Evolutionary conservation across 306 rosid genomes (phyloP), one percentile per base, ranked within the genome.

Genomic region (Vigna reflexopilosa): DNA sequence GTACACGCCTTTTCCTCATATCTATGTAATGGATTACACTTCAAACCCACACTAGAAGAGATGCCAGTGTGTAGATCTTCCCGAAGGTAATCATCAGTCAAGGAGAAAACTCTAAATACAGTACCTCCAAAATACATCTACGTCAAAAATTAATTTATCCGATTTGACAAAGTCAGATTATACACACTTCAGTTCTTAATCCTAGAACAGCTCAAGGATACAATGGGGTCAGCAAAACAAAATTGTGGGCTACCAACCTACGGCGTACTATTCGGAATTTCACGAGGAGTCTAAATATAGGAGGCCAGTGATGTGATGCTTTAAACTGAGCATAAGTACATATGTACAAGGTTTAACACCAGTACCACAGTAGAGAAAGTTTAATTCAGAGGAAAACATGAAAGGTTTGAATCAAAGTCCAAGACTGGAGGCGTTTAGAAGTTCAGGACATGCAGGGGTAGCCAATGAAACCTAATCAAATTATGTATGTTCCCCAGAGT

Each of bases 81-180:
- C 45, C 54, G 20, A 44, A 54, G 44, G 65, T 61, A 59, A 40
- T 45, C 24, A 44, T 44, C 9, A 13, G 28, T 44, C 65, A 36
- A 77, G 24, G 22, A 24, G 30, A 38, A 72, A 75, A 61, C 26
- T 66, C 73, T 34, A 22, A 12, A 6, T 17, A 56, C 67, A 50
- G 14, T n/a, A 66, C 57, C 49, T 56, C 19, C 42, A 24, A 14
- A 32, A 47, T 38, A 15, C 11, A 36, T 20, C 68, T 16, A 3
- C 0, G 1, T 14, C 3, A 16, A 16, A 38, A 64, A 47, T 38
- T 5, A 64, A 52, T 14, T 44, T 30, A 57, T 63, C 50, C 64
- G 48, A 73, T 38, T 26, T 11, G 15, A 15, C 74, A 30, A 36
- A 0, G 4, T n/a, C 32, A 30, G 36, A 51, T 49, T 51, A 51